These are phyloP conservation scores for Tricholoma terreum DNA, from an alignment of 768 basidiomycete species.

Conservation along the genomic window DNA sequence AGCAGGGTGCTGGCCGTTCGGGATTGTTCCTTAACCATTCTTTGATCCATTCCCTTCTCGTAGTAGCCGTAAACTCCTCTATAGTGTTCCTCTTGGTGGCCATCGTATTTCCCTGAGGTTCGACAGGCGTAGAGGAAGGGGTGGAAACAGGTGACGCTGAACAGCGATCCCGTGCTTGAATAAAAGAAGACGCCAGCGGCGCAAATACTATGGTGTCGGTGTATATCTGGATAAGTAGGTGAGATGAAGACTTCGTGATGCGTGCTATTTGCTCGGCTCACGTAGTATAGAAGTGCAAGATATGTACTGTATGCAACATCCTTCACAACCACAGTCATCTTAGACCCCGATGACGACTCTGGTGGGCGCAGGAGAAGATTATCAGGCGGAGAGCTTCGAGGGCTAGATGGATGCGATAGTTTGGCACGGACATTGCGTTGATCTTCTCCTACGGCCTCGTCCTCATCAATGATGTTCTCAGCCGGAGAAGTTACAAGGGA, in stretches of 20 bases:
- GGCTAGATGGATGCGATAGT: slow-evolving; percentile 20
- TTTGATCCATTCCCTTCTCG: slow-evolving; percentile 65
- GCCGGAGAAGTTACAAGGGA: slow-evolving; percentile 4
- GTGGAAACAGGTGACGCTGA: slow-evolving; percentile 21
- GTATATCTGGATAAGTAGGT: slow-evolving; percentile 56
- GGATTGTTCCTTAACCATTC: slow-evolving; percentile 64
- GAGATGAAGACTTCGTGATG: neutral
- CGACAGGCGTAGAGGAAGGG: slow-evolving; percentile 27
- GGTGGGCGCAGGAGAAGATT: neutral
- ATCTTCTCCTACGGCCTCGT: slow-evolving; percentile 23
- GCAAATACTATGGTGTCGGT: slow-evolving; percentile 84
- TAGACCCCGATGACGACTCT: slow-evolving; percentile 5
- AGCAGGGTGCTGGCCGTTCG: slow-evolving; percentile 64
- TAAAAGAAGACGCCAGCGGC: slow-evolving; percentile 73
- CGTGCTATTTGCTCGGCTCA: slow-evolving; percentile 29
- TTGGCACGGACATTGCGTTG: slow-evolving; percentile 22
- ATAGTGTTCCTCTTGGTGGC: slow-evolving; percentile 17
- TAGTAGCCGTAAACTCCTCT: slow-evolving; percentile 22
- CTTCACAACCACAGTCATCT: slow-evolving; percentile 41
- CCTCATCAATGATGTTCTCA: slow-evolving; percentile 11
- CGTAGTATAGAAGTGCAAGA: slow-evolving; percentile 66
- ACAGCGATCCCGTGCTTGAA: slow-evolving; percentile 24
- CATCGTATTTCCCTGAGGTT: slow-evolving; percentile 23
- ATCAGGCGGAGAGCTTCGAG: slow-evolving; percentile 12
- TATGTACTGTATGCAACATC: slow-evolving; percentile 49